Percentiles rank a stretch among this genome's conserved stretches.
Evolutionary conservation across 2,329 filamentous ascomycete species (phyloP).

Genomic region (Microsporum canis): DNA sequence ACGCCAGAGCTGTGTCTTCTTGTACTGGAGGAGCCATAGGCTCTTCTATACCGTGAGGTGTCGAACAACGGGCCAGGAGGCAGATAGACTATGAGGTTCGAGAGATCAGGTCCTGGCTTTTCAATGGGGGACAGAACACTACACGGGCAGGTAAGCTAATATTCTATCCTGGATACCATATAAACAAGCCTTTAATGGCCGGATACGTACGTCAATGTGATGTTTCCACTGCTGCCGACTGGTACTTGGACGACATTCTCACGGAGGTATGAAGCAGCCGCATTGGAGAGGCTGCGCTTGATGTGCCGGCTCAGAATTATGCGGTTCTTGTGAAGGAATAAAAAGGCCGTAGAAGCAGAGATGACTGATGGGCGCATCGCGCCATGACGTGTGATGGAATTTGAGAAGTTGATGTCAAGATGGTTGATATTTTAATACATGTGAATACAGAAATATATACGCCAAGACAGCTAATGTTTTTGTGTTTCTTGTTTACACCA

Average conservation of each 20-base stretch:
- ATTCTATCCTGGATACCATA: not conserved
- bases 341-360: not conserved
- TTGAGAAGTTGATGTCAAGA: too few relatives aligned
- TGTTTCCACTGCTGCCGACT: slow-evolving; percentile 22
- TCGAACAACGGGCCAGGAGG: slow-evolving; percentile 27
- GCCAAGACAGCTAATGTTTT: too few relatives aligned
- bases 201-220: slow-evolving; percentile 20
- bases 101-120: not conserved
- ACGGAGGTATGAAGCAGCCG: slow-evolving; percentile 2
- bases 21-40: not conserved
- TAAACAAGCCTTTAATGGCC: not conserved
- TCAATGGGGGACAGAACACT: slow-evolving; percentile 7
- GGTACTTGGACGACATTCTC: slow-evolving; percentile 20
- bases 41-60: not conserved
- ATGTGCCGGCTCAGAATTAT: slow-evolving; percentile 2
- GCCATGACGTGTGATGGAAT: slow-evolving; percentile 10
- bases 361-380: slow-evolving; percentile 18
- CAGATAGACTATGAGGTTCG: slow-evolving; percentile 28
- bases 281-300: slow-evolving; percentile 6
- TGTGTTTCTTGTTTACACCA: too few relatives aligned
- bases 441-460: too few relatives aligned
- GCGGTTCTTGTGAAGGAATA: not conserved
- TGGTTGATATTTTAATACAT: too few relatives aligned
- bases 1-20: not conserved
- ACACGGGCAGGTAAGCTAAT: not conserved